Evolutionary conservation across 371 early-diverging fungal genomes (phyloP).

Genomic region (Umbelopsis sp.): DNA sequence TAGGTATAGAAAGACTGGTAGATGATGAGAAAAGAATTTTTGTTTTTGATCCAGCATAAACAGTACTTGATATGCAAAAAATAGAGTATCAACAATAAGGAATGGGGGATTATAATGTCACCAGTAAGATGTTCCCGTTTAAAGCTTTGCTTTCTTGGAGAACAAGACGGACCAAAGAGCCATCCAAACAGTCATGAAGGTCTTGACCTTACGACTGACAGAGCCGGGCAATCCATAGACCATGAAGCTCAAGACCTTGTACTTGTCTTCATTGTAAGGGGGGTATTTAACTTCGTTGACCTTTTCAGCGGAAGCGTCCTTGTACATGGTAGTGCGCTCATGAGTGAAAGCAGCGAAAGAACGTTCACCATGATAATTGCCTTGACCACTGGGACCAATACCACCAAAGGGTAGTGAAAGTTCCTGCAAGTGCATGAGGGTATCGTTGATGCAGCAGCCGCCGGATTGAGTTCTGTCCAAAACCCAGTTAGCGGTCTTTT

Average conservation of each 20-base stretch:
- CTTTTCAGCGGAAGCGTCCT: slow-evolving; percentile 50
- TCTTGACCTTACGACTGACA: slow-evolving; percentile 31
- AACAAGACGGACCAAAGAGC: slow-evolving; percentile 39
- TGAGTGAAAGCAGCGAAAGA: slow-evolving; percentile 81
- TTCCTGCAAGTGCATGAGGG: slow-evolving; percentile 59
- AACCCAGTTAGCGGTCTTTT: slow-evolving; percentile 29
- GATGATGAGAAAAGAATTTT: neutral
- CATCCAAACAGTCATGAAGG: slow-evolving; percentile 30
- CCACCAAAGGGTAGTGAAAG: slow-evolving; percentile 83
- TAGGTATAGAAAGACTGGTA: neutral
- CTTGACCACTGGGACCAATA: slow-evolving; percentile 84
- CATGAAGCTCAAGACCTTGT: slow-evolving; percentile 30
- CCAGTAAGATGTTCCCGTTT: neutral
- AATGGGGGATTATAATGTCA: neutral
- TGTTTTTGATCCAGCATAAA: neutral
- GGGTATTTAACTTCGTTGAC: slow-evolving; percentile 54
- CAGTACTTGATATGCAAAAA: neutral
- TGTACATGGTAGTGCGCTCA: slow-evolving; percentile 59
- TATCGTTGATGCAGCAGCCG: slow-evolving; percentile 72
- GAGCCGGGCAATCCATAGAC: slow-evolving; percentile 36
- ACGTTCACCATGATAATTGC: slow-evolving; percentile 78
- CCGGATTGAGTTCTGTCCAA: slow-evolving; percentile 67
- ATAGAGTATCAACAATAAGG: neutral
- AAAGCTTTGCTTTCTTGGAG: slow-evolving; percentile 33
- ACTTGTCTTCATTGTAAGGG: slow-evolving; percentile 45